These are phyloP conservation scores for Candida smagusa DNA, from an alignment of 1,139 yeast species.

Conservation along the genomic window DNA sequence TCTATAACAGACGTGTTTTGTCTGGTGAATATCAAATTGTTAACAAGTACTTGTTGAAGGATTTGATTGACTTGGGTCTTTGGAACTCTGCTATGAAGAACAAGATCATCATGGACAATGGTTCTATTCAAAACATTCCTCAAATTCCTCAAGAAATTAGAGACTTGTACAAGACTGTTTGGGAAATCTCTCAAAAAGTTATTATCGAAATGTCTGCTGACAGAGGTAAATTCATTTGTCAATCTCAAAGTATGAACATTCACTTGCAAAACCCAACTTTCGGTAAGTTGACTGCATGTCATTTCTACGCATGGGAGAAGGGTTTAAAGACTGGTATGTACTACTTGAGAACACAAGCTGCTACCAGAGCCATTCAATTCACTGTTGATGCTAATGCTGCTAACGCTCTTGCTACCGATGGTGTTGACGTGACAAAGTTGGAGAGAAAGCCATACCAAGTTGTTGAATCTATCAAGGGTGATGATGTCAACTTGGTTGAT, in stretches of 20 bases:
- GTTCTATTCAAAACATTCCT: slow-evolving; percentile 52
- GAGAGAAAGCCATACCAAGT: slow-evolving; percentile 9
- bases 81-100: slow-evolving; percentile 56
- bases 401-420: slow-evolving; percentile 11
- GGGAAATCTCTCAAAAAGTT: slow-evolving; percentile 58
- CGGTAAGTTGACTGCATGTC: slow-evolving; percentile 59
- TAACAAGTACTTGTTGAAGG: slow-evolving; percentile 52
- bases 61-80: slow-evolving; percentile 52
- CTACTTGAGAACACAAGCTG: slow-evolving; percentile 61
- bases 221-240: slow-evolving; percentile 58
- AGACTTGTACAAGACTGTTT: slow-evolving; percentile 53
- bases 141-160: slow-evolving; percentile 51
- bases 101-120: slow-evolving; percentile 49
- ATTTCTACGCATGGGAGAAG: slow-evolving; percentile 61
- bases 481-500: slow-evolving; percentile 7
- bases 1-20: slow-evolving; percentile 57
- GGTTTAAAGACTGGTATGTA: slow-evolving; percentile 66
- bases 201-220: slow-evolving; percentile 62
- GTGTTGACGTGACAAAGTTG: slow-evolving; percentile 8
- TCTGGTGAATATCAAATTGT: slow-evolving; percentile 64
- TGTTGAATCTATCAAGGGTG: slow-evolving; percentile 7
- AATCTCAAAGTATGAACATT: slow-evolving; percentile 58
- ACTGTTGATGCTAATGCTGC: slow-evolving; percentile 46
- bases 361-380: slow-evolving; percentile 60
- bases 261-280: slow-evolving; percentile 54